Conservation (phyloP, 225 moss, liverwort and hornwort species). For the Sphagnum contortum region DNA sequence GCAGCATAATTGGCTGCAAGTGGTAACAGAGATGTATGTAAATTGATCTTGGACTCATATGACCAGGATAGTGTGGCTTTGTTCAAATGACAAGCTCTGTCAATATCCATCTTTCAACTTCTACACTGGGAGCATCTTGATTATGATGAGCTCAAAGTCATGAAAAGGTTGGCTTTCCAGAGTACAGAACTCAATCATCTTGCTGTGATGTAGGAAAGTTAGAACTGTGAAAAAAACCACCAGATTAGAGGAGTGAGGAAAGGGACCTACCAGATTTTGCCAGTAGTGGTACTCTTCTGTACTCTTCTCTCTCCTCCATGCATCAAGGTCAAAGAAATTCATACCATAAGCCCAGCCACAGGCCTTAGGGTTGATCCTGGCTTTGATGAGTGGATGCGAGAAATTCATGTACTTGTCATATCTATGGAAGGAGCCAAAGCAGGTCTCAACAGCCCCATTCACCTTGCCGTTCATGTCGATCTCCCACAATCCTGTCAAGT, state of each 20-base stretch:
- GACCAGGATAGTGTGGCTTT: too few species aligned
- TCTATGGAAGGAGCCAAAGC: slow-evolving; percentile 56
- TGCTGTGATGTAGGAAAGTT: too few species aligned
- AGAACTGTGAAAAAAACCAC: too few species aligned
- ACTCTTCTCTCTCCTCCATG: slow-evolving; percentile 46
- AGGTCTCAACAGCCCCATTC: slow-evolving; percentile 60
- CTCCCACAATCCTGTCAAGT: slow-evolving; percentile 37
- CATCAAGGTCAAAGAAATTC: slow-evolving; percentile 61
- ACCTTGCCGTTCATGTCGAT: slow-evolving; percentile 54
- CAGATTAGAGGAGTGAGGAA: neutral
- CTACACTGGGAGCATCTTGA: too few species aligned
- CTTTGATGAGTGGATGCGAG: slow-evolving; percentile 44
- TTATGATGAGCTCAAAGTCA: too few species aligned
- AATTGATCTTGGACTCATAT: too few species aligned
- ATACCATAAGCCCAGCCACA: slow-evolving; percentile 89
- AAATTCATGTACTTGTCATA: slow-evolving; percentile 67
- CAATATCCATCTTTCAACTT: too few species aligned
- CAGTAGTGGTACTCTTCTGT: slow-evolving; percentile 65
- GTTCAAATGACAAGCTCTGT: too few species aligned
- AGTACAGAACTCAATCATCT: too few species aligned
- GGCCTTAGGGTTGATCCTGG: slow-evolving; percentile 50
- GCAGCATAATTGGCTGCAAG: too few species aligned
- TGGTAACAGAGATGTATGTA: too few species aligned
- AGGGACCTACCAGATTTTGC: slow-evolving; percentile 57
- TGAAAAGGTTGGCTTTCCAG: too few species aligned